Conservation (phyloP, 75 land plant genomes). For the Selaginella moellendorffii region DNA sequence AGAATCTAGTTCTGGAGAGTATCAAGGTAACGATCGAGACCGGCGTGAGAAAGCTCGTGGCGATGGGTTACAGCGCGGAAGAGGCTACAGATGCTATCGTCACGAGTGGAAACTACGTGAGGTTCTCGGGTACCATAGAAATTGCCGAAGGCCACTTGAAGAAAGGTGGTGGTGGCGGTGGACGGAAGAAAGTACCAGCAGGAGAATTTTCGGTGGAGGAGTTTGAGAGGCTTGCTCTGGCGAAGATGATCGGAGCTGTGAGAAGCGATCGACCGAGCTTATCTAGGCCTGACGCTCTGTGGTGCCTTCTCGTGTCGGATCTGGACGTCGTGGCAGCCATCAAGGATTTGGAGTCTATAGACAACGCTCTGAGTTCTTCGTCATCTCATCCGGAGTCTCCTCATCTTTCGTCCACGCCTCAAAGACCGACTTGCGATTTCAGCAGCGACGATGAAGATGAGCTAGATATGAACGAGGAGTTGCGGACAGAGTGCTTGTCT, state of each 20-base stretch:
- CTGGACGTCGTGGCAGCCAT: no score
- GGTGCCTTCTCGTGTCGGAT: conserved; percentile 65
- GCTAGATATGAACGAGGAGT: no score
- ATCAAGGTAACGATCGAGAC: conserved; percentile 45
- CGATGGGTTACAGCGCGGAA: conserved; percentile 60
- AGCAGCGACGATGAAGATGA: no score
- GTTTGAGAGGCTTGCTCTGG: conserved; percentile 41
- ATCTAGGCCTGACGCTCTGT: conserved; percentile 70
- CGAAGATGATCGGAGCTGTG: conserved; percentile 47
- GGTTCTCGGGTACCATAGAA: conserved; percentile 61
- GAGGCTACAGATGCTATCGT: conserved; percentile 51
- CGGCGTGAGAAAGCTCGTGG: conserved; percentile 49
- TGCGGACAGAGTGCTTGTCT: no score
- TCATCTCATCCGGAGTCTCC: no score
- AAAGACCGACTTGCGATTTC: no score
- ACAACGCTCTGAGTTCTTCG: no score
- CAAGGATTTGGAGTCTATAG: no score
- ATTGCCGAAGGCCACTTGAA: conserved; percentile 39
- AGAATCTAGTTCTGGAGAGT: conserved; percentile 50
- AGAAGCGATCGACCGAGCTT: conserved; percentile 46
- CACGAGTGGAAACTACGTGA: conserved; percentile 52
- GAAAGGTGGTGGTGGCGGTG: conserved; percentile 25
- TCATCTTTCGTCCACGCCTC: no score
- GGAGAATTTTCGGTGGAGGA: conserved; percentile 48
- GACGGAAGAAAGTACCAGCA: conserved; percentile 26